Base-by-base conservation (phyloP, 129 eudicot genomes). In the Pulicaria dysenterica region DNA sequence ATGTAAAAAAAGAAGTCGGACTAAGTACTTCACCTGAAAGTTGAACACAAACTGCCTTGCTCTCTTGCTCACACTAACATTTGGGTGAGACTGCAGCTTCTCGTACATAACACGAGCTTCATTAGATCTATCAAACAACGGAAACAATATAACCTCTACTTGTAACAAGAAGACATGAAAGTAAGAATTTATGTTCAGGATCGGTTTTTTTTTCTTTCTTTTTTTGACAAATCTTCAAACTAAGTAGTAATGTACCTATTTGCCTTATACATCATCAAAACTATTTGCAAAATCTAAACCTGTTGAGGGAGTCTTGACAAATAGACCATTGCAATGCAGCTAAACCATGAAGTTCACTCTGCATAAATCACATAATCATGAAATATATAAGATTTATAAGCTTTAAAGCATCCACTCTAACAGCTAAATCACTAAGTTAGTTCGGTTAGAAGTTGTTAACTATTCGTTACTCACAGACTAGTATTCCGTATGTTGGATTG, bases 261-360 rank as follows among this genome's bases (percentile, higher is more conserved):
- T 69, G 16, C 40, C 64, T 37, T 40, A 17, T 34, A 53, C 62
- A 37, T 8, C 63, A 38, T 51, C 38, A 47, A 24, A 39, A 34
- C 42, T 37, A 60, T 60, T 38, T 39, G 58, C 64, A 49, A 67
- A 59, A 24, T 71, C 11, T 43, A 60, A 67, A 92, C 98, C 98
- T 92, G 73, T 77, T 68, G 70, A 92, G 90, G 49, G 98, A 92
- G 77, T 92, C 98, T 67, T 77, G 95, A 77, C 98, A 92, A 50
- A 92, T 89, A 77, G 98, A 87, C 98, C 98, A 92, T 69, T 92
- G 91, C 79, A 92, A 64, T 80, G 96, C 96, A 46, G 98, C 98
- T 77, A 89, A 80, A 16, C n/a, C n/a, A n/a, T n/a, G n/a, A n/a
- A n/a, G n/a, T n/a, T n/a, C n/a, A n/a, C n/a, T n/a, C n/a, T n/a